Percentiles rank a stretch among this genome's conserved stretches.
Conservation (phyloP, 371 early-diverging fungal species). For the Capillidium heterosporum region DNA sequence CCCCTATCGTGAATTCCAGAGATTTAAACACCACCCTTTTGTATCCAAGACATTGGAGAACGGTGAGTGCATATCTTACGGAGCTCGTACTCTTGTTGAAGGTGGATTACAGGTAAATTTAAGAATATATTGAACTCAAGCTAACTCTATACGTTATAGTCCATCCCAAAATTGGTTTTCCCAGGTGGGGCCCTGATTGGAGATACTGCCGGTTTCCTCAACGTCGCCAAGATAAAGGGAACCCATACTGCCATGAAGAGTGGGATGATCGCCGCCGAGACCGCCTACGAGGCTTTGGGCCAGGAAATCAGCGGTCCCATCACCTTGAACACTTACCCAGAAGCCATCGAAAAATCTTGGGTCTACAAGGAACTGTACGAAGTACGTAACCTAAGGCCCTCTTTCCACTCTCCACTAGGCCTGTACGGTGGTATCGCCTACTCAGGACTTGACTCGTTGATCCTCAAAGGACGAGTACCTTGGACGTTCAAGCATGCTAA, state of each 20-base stretch:
- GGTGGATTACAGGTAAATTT: conserved; percentile 54
- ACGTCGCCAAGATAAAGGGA: conserved; percentile 96
- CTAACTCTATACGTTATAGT: conserved; percentile 19
- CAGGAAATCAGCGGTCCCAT: conserved; percentile 22
- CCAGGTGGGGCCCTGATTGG: conserved; percentile 95
- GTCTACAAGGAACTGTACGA: conserved; percentile 81
- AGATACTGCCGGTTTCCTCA: conserved; percentile 91
- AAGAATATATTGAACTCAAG: not conserved
- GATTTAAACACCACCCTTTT: conserved; percentile 84
- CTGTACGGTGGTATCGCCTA: conserved; percentile 72
- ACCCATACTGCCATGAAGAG: conserved; percentile 97
- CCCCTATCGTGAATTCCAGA: conserved; percentile 95
- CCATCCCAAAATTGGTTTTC: conserved; percentile 84
- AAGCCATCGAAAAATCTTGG: conserved; percentile 69
- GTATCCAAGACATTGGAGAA: conserved; percentile 70
- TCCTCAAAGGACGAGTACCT: conserved; percentile 78
- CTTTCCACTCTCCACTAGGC: conserved; percentile 82
- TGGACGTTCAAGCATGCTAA: conserved; percentile 83
- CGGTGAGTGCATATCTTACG: conserved; percentile 83
- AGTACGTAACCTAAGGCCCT: conserved; percentile 85
- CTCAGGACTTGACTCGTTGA: conserved; percentile 74
- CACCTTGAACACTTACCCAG: conserved; percentile 60
- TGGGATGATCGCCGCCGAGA: conserved; percentile 81
- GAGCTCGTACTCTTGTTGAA: conserved; percentile 91
- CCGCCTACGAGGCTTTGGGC: conserved; percentile 48